Base-by-base conservation (phyloP, 495 filamentous ascomycete species). In the Penicillium samsonianum region DNA sequence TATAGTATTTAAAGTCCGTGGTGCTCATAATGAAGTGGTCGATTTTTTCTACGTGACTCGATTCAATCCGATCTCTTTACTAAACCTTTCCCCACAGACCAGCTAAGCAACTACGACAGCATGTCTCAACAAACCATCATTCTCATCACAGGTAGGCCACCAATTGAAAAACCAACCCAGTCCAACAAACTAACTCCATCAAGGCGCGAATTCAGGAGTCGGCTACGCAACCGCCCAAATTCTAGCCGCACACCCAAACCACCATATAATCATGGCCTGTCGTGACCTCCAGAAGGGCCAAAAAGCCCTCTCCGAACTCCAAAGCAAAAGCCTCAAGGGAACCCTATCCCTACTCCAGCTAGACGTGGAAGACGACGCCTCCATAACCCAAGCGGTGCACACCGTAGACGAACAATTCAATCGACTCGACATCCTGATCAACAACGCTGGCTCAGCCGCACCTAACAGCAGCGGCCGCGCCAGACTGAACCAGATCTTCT, bases 171-270 rank as follows among this genome's bases (percentile, higher is more conserved):
- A 16, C 5, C 12, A 6, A 23, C 12, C 35, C 26, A 38, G 9
- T 38, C 41, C 35, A 4, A 8, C 1, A 31, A 33, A 1, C 52
- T 65, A 14, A 62, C 37, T 25, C 12, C 8, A n/a, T 28, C 12
- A 12, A 69, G 70, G 70, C 14, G 68, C 66, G 40, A 73, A 73
- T 52, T 67, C 70, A 28, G 70, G 70, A 7, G 52, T 73, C 40
- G 70, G 70, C 35, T 69, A 65, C 31, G 66, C 63, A 30, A 67
- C 62, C 16, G 53, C 66, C 6, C 62, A 67, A 58, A 45, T 60
- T 42, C 61, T 73, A 20, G 35, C 51, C 37, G 55, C 50, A 0
- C 45, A 65, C 17, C 55, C 58, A 28, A 35, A 51, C 22, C 61
- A 67, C 53, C 68, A 73, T 49, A 55, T 73, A 11, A 64, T 73